Conservation (phyloP, 2,329 filamentous ascomycete genomes). For the Colletotrichum chlorophyti region DNA sequence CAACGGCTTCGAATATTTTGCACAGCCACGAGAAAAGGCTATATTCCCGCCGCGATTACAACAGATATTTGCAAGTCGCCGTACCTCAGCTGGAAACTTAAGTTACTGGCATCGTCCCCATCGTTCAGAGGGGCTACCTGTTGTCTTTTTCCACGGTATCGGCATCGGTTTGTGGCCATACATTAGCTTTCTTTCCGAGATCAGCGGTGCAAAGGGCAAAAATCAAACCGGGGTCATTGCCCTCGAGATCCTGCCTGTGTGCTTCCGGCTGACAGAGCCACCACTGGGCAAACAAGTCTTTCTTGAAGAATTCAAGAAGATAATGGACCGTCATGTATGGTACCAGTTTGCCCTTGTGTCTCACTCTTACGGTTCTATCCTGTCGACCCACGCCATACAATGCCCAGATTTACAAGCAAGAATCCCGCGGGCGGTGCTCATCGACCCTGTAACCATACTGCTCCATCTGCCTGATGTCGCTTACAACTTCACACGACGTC, state of each 20-base stretch:
- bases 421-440: constrained; percentile 54
- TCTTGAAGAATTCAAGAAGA: constrained; percentile 59
- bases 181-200: constrained; percentile 58
- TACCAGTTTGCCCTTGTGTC: constrained; percentile 64
- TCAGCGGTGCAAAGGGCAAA: constrained; percentile 42
- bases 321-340: constrained; percentile 65
- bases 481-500: constrained; percentile 71
- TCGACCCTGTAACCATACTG: constrained; percentile 71
- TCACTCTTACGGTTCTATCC: constrained; percentile 67
- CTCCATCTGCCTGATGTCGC: constrained; percentile 74
- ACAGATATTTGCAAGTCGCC: constrained; percentile 38
- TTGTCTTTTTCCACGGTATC: constrained; percentile 76
- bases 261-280: constrained; percentile 64
- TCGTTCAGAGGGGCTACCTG: constrained; percentile 60
- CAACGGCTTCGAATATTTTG: constrained; percentile 59
- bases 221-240: constrained; percentile 68
- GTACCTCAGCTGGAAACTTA: constrained; percentile 56
- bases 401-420: constrained; percentile 54
- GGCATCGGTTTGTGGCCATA: constrained; percentile 73
- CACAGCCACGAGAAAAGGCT: constrained; percentile 40
- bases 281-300: constrained; percentile 61
- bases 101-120: constrained; percentile 74
- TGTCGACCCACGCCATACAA: constrained; percentile 67
- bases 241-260: constrained; percentile 71
- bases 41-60: constrained; percentile 3